A percentile compares a stretch with the other conserved stretches of the same genome.
These are phyloP conservation scores for Bidens hawaiensis DNA, from an alignment of 140 eudicot species.

Conservation along the genomic window DNA sequence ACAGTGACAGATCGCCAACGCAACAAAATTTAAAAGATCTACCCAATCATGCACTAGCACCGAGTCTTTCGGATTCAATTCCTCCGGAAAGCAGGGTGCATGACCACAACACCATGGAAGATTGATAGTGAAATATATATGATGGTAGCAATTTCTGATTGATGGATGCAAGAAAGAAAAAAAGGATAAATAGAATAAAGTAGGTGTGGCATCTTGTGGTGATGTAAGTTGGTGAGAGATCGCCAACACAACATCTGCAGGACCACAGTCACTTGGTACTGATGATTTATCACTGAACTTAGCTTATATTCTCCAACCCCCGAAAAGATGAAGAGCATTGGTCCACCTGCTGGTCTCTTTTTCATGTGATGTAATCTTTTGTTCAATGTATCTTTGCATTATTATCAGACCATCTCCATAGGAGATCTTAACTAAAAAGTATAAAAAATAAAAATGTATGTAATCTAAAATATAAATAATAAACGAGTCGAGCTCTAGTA, in stretches of 20 bases:
- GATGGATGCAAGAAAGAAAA: slow-evolving; percentile 31
- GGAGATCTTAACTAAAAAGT: too few relatives aligned
- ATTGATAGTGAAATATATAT: slow-evolving; percentile 14
- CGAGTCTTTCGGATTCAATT: slow-evolving; percentile 8
- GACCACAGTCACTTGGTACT: slow-evolving; percentile 31
- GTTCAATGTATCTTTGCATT: neutral
- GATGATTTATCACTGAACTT: slow-evolving; percentile 15
- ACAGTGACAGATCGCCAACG: too few relatives aligned
- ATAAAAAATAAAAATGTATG: too few relatives aligned
- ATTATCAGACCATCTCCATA: too few relatives aligned
- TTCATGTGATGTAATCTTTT: slow-evolving; percentile 9
- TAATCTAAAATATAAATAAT: too few relatives aligned
- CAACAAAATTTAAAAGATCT: neutral
- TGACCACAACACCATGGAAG: slow-evolving; percentile 37
- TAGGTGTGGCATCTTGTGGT: slow-evolving; percentile 21
- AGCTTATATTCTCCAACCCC: slow-evolving; percentile 15
- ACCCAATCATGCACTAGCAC: slow-evolving; percentile 19
- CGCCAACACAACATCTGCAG: slow-evolving; percentile 25
- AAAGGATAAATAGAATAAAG: slow-evolving; percentile 26
- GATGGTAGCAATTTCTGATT: slow-evolving; percentile 15
- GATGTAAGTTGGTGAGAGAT: slow-evolving; percentile 22
- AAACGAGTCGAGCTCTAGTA: too few relatives aligned
- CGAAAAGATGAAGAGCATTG: slow-evolving; percentile 16
- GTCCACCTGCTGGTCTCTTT: neutral
- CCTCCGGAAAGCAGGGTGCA: slow-evolving; percentile 12